Evolutionary conservation across 225 moss, liverwort and hornwort species (phyloP).

Genomic region (Sphagnum tenellum): DNA sequence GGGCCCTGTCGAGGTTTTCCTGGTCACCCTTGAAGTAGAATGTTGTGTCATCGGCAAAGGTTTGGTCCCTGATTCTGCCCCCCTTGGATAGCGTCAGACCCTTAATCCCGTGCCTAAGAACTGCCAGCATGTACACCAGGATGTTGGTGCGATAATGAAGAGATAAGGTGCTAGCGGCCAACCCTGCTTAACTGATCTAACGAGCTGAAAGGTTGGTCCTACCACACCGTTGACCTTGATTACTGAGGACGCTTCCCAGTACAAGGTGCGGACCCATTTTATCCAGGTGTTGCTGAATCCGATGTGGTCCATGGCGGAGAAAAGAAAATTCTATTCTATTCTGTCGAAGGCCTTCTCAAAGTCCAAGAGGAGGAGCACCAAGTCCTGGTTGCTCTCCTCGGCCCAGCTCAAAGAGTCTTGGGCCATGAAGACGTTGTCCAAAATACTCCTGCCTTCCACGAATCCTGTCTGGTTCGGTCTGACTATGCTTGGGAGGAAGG

Average conservation of each 20-base stretch:
- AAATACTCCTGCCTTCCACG: background rate
- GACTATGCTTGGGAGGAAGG: background rate
- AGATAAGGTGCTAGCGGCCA: slow-evolving; percentile 1
- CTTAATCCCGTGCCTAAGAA: background rate
- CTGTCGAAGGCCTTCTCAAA: slow-evolving; percentile 6
- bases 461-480: background rate
- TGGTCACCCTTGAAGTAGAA: background rate
- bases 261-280: background rate
- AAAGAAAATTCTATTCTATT: background rate
- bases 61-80: background rate
- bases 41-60: background rate
- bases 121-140: background rate
- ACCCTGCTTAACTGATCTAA: background rate
- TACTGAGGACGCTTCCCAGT: background rate
- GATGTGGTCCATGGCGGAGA: background rate
- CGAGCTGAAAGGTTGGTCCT: background rate
- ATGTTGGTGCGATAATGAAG: background rate
- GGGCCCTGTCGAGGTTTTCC: background rate
- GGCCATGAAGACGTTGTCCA: background rate
- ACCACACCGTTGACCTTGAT: background rate
- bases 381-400: background rate
- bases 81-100: background rate
- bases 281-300: background rate
- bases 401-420: background rate
- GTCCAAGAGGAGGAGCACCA: background rate